These are phyloP conservation scores for Cyberlindnera lachancei DNA, from an alignment of 805 yeast genomes.

Conservation along the genomic window DNA sequence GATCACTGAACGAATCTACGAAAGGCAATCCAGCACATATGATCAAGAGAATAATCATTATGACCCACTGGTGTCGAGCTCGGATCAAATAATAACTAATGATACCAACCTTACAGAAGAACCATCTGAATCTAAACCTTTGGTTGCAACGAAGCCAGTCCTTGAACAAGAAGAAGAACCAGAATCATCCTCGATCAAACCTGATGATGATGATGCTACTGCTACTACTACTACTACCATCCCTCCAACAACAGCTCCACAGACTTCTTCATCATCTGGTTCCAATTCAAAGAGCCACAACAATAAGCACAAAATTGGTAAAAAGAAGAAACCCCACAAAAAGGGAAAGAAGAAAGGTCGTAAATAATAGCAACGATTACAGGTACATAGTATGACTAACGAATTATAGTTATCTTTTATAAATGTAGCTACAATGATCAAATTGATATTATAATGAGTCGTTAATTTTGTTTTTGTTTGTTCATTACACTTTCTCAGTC, in stretches of 20 bases:
- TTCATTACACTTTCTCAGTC: conserved; percentile 3
- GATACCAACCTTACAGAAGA: not conserved
- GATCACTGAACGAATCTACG: conserved; percentile 21
- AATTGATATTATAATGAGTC: no score
- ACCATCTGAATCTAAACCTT: conserved; percentile 1
- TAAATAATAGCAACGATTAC: conserved; percentile 1
- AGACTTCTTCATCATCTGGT: not conserved
- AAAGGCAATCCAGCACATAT: conserved; percentile 26
- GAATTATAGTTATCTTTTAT: no score
- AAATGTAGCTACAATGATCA: no score
- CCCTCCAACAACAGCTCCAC: conserved; percentile 2
- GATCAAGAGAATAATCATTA: conserved; percentile 25
- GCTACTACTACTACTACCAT: no score
- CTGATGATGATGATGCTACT: no score
- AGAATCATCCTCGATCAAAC: no score
- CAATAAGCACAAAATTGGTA: no score
- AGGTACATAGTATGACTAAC: no score
- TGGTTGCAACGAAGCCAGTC: conserved; percentile 6
- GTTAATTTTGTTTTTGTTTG: no score
- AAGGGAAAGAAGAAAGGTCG: conserved; percentile 8
- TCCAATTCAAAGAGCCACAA: no score
- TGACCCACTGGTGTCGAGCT: conserved; percentile 3
- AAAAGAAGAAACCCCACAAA: conserved; percentile 11
- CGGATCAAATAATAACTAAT: not conserved
- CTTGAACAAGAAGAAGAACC: no score